phyloP scores from a whole-genome alignment of 345 rosid species.

The Erucastrum elatum region DNA sequence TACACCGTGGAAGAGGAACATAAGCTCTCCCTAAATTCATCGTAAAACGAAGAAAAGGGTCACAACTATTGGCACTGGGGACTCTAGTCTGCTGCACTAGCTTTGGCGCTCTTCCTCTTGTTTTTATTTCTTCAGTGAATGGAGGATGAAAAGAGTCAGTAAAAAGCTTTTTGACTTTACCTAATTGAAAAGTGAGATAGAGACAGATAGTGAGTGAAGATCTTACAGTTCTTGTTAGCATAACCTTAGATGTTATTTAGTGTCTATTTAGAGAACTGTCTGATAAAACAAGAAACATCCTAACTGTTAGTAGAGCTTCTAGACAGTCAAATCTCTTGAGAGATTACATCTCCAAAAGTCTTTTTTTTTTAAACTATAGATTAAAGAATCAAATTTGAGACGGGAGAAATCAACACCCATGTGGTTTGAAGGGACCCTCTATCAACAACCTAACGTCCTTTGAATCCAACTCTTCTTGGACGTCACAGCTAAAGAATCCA shows the following conservation, averaged over 20 bases:
- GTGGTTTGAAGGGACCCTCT: conserved; percentile 17
- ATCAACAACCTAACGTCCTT: conserved; percentile 25
- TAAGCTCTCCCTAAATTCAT: conserved; percentile 70
- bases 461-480: conserved; percentile 8
- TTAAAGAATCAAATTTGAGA: background rate
- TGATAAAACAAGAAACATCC: conserved; percentile 9
- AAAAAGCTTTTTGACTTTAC: background rate
- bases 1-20: conserved; percentile 49
- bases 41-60: conserved; percentile 59
- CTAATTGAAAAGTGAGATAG: conserved; percentile 22
- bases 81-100: conserved; percentile 50
- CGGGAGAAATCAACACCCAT: conserved; percentile 1
- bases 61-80: conserved; percentile 69
- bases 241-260: conserved; percentile 23
- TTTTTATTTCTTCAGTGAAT: conserved; percentile 42
- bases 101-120: conserved; percentile 40
- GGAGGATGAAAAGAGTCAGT: conserved; percentile 13
- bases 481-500: conserved; percentile 13
- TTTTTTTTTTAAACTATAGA: background rate
- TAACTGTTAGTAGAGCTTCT: conserved; percentile 17
- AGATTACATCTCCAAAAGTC: background rate
- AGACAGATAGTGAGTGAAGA: background rate
- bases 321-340: conserved; percentile 13
- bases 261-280: conserved; percentile 20
- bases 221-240: conserved; percentile 6